A percentile compares a stretch with the other conserved stretches of the same genome.
Evolutionary conservation across 805 yeast genomes (phyloP).

Genomic region (Metschnikowia baotianmanensis): DNA sequence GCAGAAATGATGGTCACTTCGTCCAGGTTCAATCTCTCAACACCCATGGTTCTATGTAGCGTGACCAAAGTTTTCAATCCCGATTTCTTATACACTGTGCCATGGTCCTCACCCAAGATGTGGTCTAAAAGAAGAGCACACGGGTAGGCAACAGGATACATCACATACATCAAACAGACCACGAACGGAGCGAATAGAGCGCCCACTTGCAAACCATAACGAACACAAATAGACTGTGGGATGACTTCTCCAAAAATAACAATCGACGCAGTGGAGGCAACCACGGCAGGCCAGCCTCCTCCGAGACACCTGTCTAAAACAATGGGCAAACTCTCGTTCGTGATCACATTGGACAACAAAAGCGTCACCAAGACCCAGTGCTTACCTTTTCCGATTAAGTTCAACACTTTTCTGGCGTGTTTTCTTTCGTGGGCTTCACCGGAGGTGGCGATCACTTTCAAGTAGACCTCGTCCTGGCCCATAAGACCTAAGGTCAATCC

Average conservation of each 20-base stretch:
- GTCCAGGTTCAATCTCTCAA: constrained; percentile 86
- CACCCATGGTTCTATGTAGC: constrained; percentile 91
- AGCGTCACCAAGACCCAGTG: constrained; percentile 96
- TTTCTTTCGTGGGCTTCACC: constrained; percentile 72
- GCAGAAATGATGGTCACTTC: constrained; percentile 96
- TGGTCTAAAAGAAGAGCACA: constrained; percentile 77
- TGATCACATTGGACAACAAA: constrained; percentile 80
- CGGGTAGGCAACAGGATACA: constrained; percentile 94
- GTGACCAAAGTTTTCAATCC: constrained; percentile 94
- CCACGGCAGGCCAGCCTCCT: constrained; percentile 97
- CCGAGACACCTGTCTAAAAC: constrained; percentile 90
- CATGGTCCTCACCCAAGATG: constrained; percentile 92
- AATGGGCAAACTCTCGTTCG: constrained; percentile 92
- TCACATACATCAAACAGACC: constrained; percentile 72
- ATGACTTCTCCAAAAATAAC: constrained; percentile 95
- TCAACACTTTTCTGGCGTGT: constrained; percentile 69
- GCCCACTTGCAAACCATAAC: constrained; percentile 90
- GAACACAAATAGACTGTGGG: constrained; percentile 90
- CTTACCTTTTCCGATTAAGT: constrained; percentile 75
- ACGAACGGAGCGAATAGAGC: constrained; percentile 90
- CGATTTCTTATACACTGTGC: constrained; percentile 87
- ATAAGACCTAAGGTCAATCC: constrained; percentile 91
- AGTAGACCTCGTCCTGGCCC: constrained; percentile 97
- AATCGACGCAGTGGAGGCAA: constrained; percentile 86
- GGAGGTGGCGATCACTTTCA: constrained; percentile 84